Evolutionary conservation across 345 rosid species (phyloP), one percentile per base, ranked within the genome.

Genomic region (Nephelium lappaceum): DNA sequence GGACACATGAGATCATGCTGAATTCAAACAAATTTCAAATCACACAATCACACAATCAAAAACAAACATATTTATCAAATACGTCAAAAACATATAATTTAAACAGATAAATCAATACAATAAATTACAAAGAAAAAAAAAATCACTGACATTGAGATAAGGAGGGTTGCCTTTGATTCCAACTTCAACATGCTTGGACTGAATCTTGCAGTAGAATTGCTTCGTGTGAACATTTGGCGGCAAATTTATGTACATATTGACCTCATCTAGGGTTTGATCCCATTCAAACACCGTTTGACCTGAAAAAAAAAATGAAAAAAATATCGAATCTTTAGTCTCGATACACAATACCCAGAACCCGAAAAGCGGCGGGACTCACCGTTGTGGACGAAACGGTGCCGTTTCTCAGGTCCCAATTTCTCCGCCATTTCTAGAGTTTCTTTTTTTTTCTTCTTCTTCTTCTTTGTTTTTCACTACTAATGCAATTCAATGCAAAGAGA

Each of bases 131-230:
- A 15, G 4, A 38, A 31, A 64, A 39, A 49, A 49, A 36, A 42
- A 70, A 21, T 43, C 45, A 84, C 92, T 76, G 41, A 94, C 98
- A 81, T 91, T 90, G 86, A 96, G 97, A 79, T 89, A 96, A 69
- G 98, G 98, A 82, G 98, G 91, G 86, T 91, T 94, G 88, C 98
- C 98, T 81, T 91, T 93, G 95, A 96, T 93, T 75, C 99, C 95
- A 69, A 96, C 83, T 86, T 93, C 97, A 76, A 96, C 66, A 83
- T 96, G 98, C 69, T 91, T 93, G 45, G 95, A 89, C 74, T 93
- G 85, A 80, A 94, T 89, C 86, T 89, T 94, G 87, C 97, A 96
- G 76, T 88, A 88, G 75, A 94, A 92, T 36, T 84, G 91, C 90
- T 96, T 94, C 9, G 95, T 72, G 39, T 66, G 88, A 80, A 93